Conservation (phyloP, 1,284 basidiomycete genomes). For the Kalmanozyma brasiliensis region DNA sequence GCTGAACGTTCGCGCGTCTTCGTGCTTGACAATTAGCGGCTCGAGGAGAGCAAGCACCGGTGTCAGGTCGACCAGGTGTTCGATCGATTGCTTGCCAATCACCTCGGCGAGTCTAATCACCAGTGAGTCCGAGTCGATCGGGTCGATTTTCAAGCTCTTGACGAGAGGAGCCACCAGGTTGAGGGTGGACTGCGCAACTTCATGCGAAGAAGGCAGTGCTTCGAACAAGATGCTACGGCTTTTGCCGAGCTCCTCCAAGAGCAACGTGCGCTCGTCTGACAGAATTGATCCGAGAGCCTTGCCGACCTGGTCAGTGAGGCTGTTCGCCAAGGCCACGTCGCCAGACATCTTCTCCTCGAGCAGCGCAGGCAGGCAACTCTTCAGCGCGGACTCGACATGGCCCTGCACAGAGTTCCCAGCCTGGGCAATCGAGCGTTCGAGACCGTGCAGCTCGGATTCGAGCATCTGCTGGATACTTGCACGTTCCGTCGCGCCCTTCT, state of each 20-base stretch:
- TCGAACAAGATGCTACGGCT: slow-evolving; percentile 18
- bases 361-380: slow-evolving; percentile 38
- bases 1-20: slow-evolving; percentile 36
- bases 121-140: slow-evolving; percentile 47
- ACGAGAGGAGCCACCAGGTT: slow-evolving; percentile 42
- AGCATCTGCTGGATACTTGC: slow-evolving; percentile 40
- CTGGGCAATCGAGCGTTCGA: slow-evolving; percentile 27
- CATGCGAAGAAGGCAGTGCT: slow-evolving; percentile 14
- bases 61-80: slow-evolving; percentile 55
- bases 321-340: slow-evolving; percentile 15
- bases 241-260: slow-evolving; percentile 27
- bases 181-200: slow-evolving; percentile 39
- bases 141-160: slow-evolving; percentile 42
- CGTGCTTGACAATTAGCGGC: slow-evolving; percentile 56
- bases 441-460: slow-evolving; percentile 14
- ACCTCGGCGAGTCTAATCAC: slow-evolving; percentile 38
- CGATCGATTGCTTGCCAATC: slow-evolving; percentile 54
- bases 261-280: slow-evolving; percentile 25
- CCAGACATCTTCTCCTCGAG: slow-evolving; percentile 28
- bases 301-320: slow-evolving; percentile 30
- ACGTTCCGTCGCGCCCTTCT: slow-evolving; percentile 36
- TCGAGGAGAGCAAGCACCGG: slow-evolving; percentile 58
- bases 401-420: slow-evolving; percentile 13
- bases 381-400: slow-evolving; percentile 36
- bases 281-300: slow-evolving; percentile 22